Evolutionary conservation across 2,329 filamentous ascomycete species (phyloP).

Genomic region (Nannizzia gypsea): DNA sequence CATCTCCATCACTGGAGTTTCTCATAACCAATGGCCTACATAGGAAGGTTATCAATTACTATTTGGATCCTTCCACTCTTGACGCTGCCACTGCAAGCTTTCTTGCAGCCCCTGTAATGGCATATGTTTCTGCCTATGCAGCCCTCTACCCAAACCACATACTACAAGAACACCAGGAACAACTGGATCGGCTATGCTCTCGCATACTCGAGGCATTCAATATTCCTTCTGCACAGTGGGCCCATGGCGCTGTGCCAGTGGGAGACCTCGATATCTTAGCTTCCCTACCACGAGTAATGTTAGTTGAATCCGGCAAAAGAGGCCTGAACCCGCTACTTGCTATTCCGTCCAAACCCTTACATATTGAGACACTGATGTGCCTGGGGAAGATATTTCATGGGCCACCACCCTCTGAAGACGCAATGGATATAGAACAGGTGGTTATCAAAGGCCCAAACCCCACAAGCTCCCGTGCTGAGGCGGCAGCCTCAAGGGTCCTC

Average conservation of each 20-base stretch:
- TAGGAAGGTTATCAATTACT: constrained; percentile 38
- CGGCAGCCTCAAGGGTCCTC: constrained; percentile 42
- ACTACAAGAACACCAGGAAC: constrained; percentile 30
- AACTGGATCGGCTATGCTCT: constrained; percentile 36
- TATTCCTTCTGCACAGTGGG: constrained; percentile 39
- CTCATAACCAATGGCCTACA: constrained; percentile 42
- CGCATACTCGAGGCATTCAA: constrained; percentile 37
- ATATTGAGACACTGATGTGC: constrained; percentile 43
- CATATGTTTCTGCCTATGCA: constrained; percentile 47
- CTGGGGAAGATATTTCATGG: constrained; percentile 47
- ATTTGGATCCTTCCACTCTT: constrained; percentile 39
- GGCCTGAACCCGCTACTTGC: constrained; percentile 36
- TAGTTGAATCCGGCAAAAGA: constrained; percentile 36
- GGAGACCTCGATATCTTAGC: constrained; percentile 48
- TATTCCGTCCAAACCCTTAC: constrained; percentile 42
- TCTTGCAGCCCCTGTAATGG: constrained; percentile 43
- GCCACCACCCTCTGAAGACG: constrained; percentile 26
- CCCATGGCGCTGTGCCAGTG: constrained; percentile 42
- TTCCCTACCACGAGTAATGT: constrained; percentile 42
- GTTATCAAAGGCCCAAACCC: constrained; percentile 24
- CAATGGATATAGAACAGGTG: constrained; percentile 19
- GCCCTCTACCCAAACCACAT: constrained; percentile 45
- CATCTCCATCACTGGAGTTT: constrained; percentile 40
- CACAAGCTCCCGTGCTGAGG: constrained; percentile 36
- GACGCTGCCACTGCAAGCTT: constrained; percentile 44